phyloP scores from a whole-genome alignment of 345 rosid species.

The Hypericum perforatum region DNA sequence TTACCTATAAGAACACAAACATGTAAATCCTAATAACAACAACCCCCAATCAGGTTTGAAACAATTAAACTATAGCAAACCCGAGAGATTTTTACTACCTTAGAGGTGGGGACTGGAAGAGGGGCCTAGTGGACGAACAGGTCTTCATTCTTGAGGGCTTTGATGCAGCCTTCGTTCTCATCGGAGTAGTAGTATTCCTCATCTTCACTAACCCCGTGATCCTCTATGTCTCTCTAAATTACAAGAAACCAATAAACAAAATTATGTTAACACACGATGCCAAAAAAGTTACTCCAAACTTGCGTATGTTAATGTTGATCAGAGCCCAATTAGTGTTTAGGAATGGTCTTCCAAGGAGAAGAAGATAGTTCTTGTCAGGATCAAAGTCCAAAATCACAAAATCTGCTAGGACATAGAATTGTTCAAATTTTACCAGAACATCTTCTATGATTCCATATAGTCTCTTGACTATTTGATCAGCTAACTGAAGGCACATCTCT shows the following conservation, averaged over 20 bases:
- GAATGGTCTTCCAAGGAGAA: too few species aligned
- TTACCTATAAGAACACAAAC: constrained; percentile 42
- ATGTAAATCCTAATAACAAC: not conserved
- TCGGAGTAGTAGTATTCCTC: constrained; percentile 47
- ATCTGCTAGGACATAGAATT: too few species aligned
- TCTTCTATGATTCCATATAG: too few species aligned
- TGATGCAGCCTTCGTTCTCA: constrained; percentile 38
- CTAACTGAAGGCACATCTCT: too few species aligned
- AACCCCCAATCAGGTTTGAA: not conserved
- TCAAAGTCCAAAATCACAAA: too few species aligned
- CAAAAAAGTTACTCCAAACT: too few species aligned
- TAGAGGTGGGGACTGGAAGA: constrained; percentile 36
- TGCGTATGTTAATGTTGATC: too few species aligned
- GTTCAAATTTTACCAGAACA: too few species aligned
- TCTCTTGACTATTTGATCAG: too few species aligned
- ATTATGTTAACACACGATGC: too few species aligned
- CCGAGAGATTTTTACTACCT: constrained; percentile 25
- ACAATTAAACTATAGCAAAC: not conserved
- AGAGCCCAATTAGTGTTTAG: too few species aligned
- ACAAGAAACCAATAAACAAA: not conserved
- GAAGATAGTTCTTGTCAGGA: too few species aligned
- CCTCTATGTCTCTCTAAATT: constrained; percentile 34
- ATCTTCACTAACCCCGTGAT: constrained; percentile 38
- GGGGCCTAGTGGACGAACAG: constrained; percentile 31
- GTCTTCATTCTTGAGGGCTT: constrained; percentile 55